phyloP scores from a whole-genome alignment of 169 alveolate species.

The Eimeria mitis region DNA sequence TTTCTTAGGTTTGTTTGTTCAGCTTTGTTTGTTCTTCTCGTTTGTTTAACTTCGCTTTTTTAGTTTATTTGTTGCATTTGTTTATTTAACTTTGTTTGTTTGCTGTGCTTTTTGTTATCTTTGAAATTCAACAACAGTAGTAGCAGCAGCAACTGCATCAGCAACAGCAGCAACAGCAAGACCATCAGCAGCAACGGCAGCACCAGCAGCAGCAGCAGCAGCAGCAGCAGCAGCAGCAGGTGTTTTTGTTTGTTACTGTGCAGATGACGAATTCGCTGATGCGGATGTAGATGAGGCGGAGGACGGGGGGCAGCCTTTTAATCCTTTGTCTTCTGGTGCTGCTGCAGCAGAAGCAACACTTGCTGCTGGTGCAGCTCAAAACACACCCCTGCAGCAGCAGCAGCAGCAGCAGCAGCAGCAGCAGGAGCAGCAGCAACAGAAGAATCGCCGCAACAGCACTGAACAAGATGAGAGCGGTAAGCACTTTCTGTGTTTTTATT shows the following conservation, averaged over 20 bases:
- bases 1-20: too few relatives aligned
- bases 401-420: slow-evolving; percentile 3
- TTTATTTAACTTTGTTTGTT: slow-evolving; percentile 23
- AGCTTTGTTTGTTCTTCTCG: too few relatives aligned
- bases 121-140: slow-evolving; percentile 55
- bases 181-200: background rate
- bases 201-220: background rate
- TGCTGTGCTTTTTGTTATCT: slow-evolving; percentile 34
- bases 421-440: slow-evolving; percentile 38
- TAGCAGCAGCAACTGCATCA: slow-evolving; percentile 4
- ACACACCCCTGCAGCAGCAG: slow-evolving; percentile 6
- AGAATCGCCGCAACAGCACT: background rate
- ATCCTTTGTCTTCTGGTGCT: background rate
- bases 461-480: slow-evolving; percentile 19
- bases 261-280: slow-evolving; percentile 23
- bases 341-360: background rate
- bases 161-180: background rate
- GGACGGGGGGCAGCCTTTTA: too few relatives aligned
- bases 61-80: too few relatives aligned
- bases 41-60: too few relatives aligned
- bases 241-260: background rate
- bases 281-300: slow-evolving; percentile 40
- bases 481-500: background rate
- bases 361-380: background rate
- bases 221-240: background rate